Base-by-base conservation (phyloP, 2,329 filamentous ascomycete species). In the Spiromastix sp. region DNA sequence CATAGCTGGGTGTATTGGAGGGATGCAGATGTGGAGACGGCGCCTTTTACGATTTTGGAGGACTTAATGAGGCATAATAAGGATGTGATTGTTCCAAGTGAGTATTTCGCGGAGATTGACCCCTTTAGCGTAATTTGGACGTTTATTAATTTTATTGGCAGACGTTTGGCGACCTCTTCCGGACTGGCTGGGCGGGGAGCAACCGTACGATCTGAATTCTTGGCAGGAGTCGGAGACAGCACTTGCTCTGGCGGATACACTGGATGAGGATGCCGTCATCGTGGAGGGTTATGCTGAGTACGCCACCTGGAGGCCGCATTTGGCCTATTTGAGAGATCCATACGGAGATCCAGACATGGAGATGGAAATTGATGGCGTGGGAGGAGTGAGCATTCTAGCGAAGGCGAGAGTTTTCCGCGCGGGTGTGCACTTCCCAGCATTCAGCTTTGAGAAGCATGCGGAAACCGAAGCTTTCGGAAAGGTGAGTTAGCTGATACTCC, bases 1-100 rank as follows among this genome's bases (percentile, higher is more conserved):
- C 91, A 98, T 57, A 95, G 87, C 45, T 98, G 91, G 91, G 91
- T 98, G 7, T 98, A 98, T 57, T 98, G 91, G 91, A 79, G 91
- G 60, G 91, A 98, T 64, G 91, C 94, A 16, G 91, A 98, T 62
- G 91, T 98, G 6, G 86, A 96, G 62, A 98, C 91, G 2, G 91
- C 91, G 2, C 91, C 91, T 0, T 91, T 89, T 54, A 96, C 91
- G 0, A 96, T 98, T 48, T 65, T 98, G 43, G 91, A 98, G 56
- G 91, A 98, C 63, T 66, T 98, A 36, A 98, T 98, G 91, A 79
- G 89, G 44, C 91, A 98, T 54, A 94, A 98, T 64, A 96, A 95
- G 63, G 91, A 98, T 56, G 80, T 98, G 19, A 98, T 95, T 55
- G 91, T 98, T 38, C 91, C 91, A 6, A 98, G 89, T 95, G 71